These are phyloP conservation scores for Schoenoplectus triqueter DNA, from an alignment of 202 grass and related monocot species.

Conservation along the genomic window DNA sequence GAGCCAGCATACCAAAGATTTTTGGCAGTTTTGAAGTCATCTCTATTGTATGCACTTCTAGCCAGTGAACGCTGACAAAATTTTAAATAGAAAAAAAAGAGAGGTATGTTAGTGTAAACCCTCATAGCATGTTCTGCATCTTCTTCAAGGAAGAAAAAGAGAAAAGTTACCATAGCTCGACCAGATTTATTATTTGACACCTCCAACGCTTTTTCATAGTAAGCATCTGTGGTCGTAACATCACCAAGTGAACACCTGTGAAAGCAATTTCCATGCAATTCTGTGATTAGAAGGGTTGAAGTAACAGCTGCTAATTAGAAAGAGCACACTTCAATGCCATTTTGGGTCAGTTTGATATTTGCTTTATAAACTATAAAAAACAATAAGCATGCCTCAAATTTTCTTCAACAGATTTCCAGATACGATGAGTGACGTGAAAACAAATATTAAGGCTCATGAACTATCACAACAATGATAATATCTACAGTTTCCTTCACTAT, in stretches of 20 bases:
- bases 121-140: conserved; percentile 13
- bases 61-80: conserved; percentile 75
- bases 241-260: conserved; percentile 97
- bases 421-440: background rate
- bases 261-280: conserved; percentile 34
- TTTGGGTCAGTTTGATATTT: conserved; percentile 6
- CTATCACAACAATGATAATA: conserved; percentile 15
- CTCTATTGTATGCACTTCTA: conserved; percentile 83
- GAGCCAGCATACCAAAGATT: conserved; percentile 61
- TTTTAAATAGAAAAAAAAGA: conserved; percentile 18
- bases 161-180: conserved; percentile 72
- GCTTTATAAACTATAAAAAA: background rate
- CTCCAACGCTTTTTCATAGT: conserved; percentile 92
- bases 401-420: background rate
- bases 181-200: conserved; percentile 88
- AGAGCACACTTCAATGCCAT: background rate
- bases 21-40: conserved; percentile 79
- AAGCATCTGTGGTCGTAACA: conserved; percentile 68
- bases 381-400: background rate
- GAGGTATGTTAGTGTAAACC: conserved; percentile 33
- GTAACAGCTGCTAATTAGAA: background rate
- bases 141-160: conserved; percentile 37
- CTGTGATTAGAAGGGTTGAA: background rate
- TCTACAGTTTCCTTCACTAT: background rate
- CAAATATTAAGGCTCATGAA: background rate